A percentile compares a stretch with the other conserved stretches of the same genome.
Conservation (phyloP, 208 protist genomes). For the Leptomonas pyrrhocoris region DNA sequence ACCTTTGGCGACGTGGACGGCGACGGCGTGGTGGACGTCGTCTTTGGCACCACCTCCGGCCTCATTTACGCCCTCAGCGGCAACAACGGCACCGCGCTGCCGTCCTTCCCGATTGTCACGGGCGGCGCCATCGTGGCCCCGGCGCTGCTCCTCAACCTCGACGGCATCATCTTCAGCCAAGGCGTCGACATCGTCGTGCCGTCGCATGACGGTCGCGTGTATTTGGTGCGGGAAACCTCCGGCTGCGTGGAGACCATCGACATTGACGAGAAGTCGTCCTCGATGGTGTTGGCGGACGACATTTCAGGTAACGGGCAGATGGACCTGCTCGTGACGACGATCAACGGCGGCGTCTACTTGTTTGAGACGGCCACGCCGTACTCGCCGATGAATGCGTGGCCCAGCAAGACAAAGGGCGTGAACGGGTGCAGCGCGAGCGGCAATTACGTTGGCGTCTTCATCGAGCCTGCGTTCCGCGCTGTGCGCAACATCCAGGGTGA, state of each 20-base stretch:
- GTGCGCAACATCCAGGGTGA: slow-evolving; percentile 74
- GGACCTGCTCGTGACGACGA: slow-evolving; percentile 89
- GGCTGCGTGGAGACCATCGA: slow-evolving; percentile 91
- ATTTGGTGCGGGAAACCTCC: slow-evolving; percentile 73
- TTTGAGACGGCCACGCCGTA: slow-evolving; percentile 77
- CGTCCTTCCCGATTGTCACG: slow-evolving; percentile 78
- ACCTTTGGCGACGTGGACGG: slow-evolving; percentile 92
- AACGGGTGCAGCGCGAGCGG: slow-evolving; percentile 81
- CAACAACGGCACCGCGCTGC: slow-evolving; percentile 51
- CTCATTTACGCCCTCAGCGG: slow-evolving; percentile 87
- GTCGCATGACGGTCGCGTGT: slow-evolving; percentile 88
- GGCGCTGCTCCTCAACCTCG: slow-evolving; percentile 71
- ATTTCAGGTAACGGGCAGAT: slow-evolving; percentile 88
- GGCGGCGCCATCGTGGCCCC: slow-evolving; percentile 75
- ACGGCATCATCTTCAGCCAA: slow-evolving; percentile 22
- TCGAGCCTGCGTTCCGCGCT: slow-evolving; percentile 54
- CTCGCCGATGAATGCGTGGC: slow-evolving; percentile 80
- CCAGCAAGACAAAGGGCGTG: slow-evolving; percentile 67
- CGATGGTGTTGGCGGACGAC: slow-evolving; percentile 92
- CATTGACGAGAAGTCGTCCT: slow-evolving; percentile 88
- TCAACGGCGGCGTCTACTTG: slow-evolving; percentile 87
- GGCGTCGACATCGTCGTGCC: slow-evolving; percentile 85
- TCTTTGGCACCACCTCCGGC: slow-evolving; percentile 82
- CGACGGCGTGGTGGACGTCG: slow-evolving; percentile 85
- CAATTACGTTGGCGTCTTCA: slow-evolving; percentile 77